phyloP scores from a whole-genome alignment of 208 protist genomes.

The Borovskyia barvae region DNA sequence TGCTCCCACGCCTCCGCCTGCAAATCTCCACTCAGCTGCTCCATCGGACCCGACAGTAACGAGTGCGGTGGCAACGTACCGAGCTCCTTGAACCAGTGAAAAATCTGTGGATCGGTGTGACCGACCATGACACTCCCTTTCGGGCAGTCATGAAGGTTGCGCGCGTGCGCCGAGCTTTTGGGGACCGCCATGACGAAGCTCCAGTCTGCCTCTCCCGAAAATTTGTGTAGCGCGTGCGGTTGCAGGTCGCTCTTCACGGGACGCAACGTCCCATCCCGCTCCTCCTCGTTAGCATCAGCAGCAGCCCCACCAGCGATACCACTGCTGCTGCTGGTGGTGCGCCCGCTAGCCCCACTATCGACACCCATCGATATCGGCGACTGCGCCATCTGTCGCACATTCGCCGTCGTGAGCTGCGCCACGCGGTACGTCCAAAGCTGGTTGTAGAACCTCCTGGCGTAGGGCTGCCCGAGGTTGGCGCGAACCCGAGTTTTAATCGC shows the following conservation, averaged over 20 bases:
- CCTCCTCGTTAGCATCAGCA: constrained; percentile 3
- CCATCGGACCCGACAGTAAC: constrained; percentile 68
- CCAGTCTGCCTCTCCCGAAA: constrained; percentile 61
- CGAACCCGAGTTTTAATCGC: constrained; percentile 72
- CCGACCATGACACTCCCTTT: constrained; percentile 80
- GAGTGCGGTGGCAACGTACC: constrained; percentile 72
- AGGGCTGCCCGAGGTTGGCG: constrained; percentile 68
- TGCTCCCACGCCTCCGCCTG: constrained; percentile 71
- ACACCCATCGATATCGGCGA: constrained; percentile 47
- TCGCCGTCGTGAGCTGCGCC: constrained; percentile 83
- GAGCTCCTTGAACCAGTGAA: constrained; percentile 90
- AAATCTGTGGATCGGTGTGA: constrained; percentile 88
- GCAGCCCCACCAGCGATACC: background rate
- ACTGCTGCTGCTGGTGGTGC: constrained; percentile 2
- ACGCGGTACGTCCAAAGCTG: constrained; percentile 77
- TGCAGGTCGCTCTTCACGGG: constrained; percentile 82
- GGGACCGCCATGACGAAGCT: constrained; percentile 72
- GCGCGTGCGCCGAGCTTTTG: constrained; percentile 73
- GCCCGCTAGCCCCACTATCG: constrained; percentile 21
- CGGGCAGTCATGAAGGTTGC: constrained; percentile 59
- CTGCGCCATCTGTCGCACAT: constrained; percentile 59
- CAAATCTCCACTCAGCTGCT: constrained; percentile 71
- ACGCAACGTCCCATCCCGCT: constrained; percentile 16
- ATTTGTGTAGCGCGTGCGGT: constrained; percentile 78
- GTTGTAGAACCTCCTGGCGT: constrained; percentile 69